Percentiles rank a stretch among this genome's conserved stretches.
Evolutionary conservation across 2,329 filamentous ascomycete genomes (phyloP).

Genomic region (Dryadomyces quercus-mongolicae): DNA sequence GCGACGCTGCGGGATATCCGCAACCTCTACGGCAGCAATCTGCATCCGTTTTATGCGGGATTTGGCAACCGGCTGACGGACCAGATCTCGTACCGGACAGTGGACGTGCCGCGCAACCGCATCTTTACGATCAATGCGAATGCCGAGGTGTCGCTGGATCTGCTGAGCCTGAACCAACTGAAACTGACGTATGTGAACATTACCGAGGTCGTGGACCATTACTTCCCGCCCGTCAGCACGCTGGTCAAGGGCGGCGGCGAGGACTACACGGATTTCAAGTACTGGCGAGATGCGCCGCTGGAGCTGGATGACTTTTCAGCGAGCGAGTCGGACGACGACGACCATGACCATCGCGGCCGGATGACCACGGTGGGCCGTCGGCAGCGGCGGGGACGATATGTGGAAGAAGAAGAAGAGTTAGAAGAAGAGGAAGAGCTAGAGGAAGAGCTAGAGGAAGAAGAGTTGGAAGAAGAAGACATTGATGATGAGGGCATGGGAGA

Average conservation of each 20-base stretch:
- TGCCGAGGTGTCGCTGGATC: conserved; percentile 83
- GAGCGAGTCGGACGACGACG: conserved; percentile 53
- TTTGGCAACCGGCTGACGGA: conserved; percentile 96
- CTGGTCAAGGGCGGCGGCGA: conserved; percentile 83
- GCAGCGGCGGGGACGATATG: conserved; percentile 30
- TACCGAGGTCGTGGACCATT: conserved; percentile 94
- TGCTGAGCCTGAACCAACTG: conserved; percentile 84
- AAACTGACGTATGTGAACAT: conserved; percentile 96
- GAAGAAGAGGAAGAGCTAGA: conserved; percentile 27
- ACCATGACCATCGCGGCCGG: conserved; percentile 2
- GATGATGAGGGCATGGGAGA: conserved; percentile 31
- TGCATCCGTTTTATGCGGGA: conserved; percentile 86
- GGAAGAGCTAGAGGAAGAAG: conserved; percentile 30
- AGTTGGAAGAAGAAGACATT: conserved; percentile 31
- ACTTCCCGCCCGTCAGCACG: conserved; percentile 84
- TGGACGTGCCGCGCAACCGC: conserved; percentile 84
- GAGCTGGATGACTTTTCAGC: conserved; percentile 83
- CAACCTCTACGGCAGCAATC: conserved; percentile 65
- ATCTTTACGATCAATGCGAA: conserved; percentile 98
- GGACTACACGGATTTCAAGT: conserved; percentile 93
- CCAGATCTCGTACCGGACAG: conserved; percentile 87
- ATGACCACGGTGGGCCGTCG: conserved; percentile 20
- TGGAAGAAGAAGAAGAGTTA: conserved; percentile 17
- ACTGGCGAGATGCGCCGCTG: conserved; percentile 78
- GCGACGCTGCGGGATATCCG: conserved; percentile 90